Base-by-base conservation (phyloP, 169 alveolate species). In the Cryptosporidium parvum region DNA sequence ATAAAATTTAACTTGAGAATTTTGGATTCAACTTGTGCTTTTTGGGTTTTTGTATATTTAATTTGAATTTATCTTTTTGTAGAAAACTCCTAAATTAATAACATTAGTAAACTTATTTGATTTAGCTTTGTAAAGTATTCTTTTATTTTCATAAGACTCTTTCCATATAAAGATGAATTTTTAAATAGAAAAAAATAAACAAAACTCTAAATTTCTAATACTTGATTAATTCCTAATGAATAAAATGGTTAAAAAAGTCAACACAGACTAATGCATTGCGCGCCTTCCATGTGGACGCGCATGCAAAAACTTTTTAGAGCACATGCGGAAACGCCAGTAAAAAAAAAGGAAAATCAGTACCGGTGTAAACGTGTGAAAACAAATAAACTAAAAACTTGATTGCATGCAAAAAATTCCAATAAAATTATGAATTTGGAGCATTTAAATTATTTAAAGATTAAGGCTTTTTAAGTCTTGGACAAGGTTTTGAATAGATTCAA, bases 401-500 rank as follows among this genome's bases (percentile, higher is more conserved):
- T 56, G 48, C 14, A 56, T 23, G 35, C 44, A 37, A 53, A 16
- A 16, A 53, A 53, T 5, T 53, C 62, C 62, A n/a, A 16, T 53
- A 16, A 53, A 23, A 23, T 3, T 9, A 7, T 8, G 37, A 56
- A 26, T 7, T 56, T 5, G 0, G 0, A 23, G 16, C 6, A 21
- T 56, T 10, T 21, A 26, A 7, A 12, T 58, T n/a, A 56, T 2
- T 44, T 48, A 65, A 9, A 80, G 26, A 42, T 80, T 67, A n/a
- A 80, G 75, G 62, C 9, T 33, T 44, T 80, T 80, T 7, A 80
- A 52, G 18, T 59, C 75, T 39, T 80, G 44, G 21, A 80, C 51
- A n/a, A 80, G 75, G 29, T 39, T 45, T 65, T 80, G 73, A 18
- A 80, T 80, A 3, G 89, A 80, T 39, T 62, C 91, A 35, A 92